Percentiles rank a stretch among this genome's conserved stretches.
phyloP scores from a whole-genome alignment of 208 protist genomes.

The Angomonas deanei region DNA sequence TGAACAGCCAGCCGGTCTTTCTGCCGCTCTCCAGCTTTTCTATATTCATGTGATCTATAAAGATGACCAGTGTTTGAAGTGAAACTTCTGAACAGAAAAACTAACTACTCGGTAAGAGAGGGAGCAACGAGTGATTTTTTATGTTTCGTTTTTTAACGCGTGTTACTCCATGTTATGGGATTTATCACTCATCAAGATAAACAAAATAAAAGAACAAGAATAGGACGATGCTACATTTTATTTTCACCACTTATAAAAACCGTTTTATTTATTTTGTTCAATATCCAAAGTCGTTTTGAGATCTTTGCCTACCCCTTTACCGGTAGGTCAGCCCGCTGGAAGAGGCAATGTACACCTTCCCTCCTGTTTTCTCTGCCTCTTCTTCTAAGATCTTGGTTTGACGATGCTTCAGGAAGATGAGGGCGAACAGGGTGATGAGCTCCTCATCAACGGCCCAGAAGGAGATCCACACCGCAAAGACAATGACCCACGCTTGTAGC shows the following conservation, averaged over 20 bases:
- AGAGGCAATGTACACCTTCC: slow-evolving; percentile 86
- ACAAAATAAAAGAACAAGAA: too few species aligned
- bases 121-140: too few species aligned
- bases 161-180: too few species aligned
- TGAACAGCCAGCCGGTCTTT: slow-evolving; percentile 84
- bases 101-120: too few species aligned
- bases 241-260: too few species aligned
- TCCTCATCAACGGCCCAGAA: slow-evolving; percentile 92
- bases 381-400: slow-evolving; percentile 77
- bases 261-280: too few species aligned
- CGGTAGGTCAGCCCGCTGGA: neutral
- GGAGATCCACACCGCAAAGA: slow-evolving; percentile 78
- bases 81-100: neutral
- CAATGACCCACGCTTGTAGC: slow-evolving; percentile 86
- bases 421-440: slow-evolving; percentile 74
- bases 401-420: slow-evolving; percentile 78
- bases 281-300: too few species aligned
- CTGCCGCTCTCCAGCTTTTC: slow-evolving; percentile 57
- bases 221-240: too few species aligned
- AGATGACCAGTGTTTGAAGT: neutral
- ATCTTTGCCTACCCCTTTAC: neutral
- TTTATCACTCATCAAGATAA: too few species aligned
- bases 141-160: too few species aligned
- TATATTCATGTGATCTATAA: slow-evolving; percentile 5
- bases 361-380: slow-evolving; percentile 73